These are phyloP conservation scores for Wickerhamomyces queroliae DNA, from an alignment of 805 yeast genomes.

Conservation along the genomic window DNA sequence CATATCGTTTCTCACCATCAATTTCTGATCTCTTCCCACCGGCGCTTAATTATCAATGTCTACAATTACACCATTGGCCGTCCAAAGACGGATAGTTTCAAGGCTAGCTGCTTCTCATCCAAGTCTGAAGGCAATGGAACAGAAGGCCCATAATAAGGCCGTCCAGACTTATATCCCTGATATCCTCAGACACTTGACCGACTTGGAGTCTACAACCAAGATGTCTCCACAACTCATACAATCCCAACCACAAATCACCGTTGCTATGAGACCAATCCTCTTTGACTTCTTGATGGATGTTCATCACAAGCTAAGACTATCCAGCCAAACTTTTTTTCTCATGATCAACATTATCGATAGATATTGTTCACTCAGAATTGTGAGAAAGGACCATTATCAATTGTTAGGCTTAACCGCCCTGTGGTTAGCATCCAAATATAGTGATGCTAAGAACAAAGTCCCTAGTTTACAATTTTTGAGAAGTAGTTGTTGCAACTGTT, in stretches of 20 bases:
- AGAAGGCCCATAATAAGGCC: slow-evolving; percentile 36
- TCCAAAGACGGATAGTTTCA: slow-evolving; percentile 19
- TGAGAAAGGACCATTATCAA: slow-evolving; percentile 78
- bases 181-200: slow-evolving; percentile 28
- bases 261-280: slow-evolving; percentile 63
- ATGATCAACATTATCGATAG: slow-evolving; percentile 76
- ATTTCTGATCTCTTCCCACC: too few relatives aligned
- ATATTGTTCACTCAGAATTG: slow-evolving; percentile 76
- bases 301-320: slow-evolving; percentile 56
- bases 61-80: slow-evolving; percentile 16
- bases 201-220: slow-evolving; percentile 26
- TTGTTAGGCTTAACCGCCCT: slow-evolving; percentile 79
- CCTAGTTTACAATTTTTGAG: slow-evolving; percentile 47
- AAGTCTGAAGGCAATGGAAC: slow-evolving; percentile 40
- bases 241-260: slow-evolving; percentile 36
- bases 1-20: too few relatives aligned
- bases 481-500: slow-evolving; percentile 53
- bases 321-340: slow-evolving; percentile 58
- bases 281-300: slow-evolving; percentile 78
- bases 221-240: slow-evolving; percentile 23
- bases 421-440: slow-evolving; percentile 83
- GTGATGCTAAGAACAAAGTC: slow-evolving; percentile 61
- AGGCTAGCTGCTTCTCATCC: slow-evolving; percentile 30
- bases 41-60: slow-evolving; percentile 7
- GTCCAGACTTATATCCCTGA: slow-evolving; percentile 42